These are phyloP conservation scores for Evernia prunastri DNA, from an alignment of 495 filamentous ascomycete genomes.

Conservation along the genomic window DNA sequence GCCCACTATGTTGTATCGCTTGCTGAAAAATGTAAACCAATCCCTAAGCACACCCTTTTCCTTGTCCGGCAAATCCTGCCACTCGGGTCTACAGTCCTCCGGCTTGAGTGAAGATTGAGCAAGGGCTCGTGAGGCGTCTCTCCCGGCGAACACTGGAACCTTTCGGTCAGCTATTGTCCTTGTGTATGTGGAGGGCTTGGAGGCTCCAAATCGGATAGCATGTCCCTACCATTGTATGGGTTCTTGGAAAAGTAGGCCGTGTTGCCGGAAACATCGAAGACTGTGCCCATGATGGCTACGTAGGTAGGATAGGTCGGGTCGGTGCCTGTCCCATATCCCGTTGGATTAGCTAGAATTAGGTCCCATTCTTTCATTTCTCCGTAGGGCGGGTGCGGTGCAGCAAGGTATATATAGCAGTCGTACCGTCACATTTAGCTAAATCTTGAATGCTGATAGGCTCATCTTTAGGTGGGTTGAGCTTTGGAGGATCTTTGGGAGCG, in stretches of 20 bases:
- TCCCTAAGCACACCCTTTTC: slow-evolving; percentile 79
- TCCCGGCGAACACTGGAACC: slow-evolving; percentile 84
- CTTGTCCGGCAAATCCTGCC: slow-evolving; percentile 79
- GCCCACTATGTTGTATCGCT: slow-evolving; percentile 90
- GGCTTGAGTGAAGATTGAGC: slow-evolving; percentile 77
- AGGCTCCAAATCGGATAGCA: background rate
- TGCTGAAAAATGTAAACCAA: slow-evolving; percentile 93
- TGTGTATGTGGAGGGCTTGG: background rate
- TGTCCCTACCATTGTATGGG: slow-evolving; percentile 69
- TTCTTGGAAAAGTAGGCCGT: slow-evolving; percentile 76
- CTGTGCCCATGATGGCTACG: slow-evolving; percentile 91
- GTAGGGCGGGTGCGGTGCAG: slow-evolving; percentile 4
- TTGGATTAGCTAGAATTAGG: slow-evolving; percentile 7
- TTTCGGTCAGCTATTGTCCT: slow-evolving; percentile 19
- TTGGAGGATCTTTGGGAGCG: slow-evolving; percentile 74
- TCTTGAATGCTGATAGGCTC: slow-evolving; percentile 72
- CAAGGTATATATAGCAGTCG: slow-evolving; percentile 24
- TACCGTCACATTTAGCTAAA: slow-evolving; percentile 78
- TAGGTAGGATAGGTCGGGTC: slow-evolving; percentile 67
- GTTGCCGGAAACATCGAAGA: slow-evolving; percentile 91
- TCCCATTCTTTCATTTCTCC: background rate
- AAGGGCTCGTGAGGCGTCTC: slow-evolving; percentile 86
- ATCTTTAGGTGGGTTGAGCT: slow-evolving; percentile 79
- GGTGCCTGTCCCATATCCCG: slow-evolving; percentile 37
- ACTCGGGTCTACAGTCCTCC: slow-evolving; percentile 78